Evolutionary conservation across 225 moss, liverwort and hornwort species (phyloP).

Genomic region (Bryum argenteum): DNA sequence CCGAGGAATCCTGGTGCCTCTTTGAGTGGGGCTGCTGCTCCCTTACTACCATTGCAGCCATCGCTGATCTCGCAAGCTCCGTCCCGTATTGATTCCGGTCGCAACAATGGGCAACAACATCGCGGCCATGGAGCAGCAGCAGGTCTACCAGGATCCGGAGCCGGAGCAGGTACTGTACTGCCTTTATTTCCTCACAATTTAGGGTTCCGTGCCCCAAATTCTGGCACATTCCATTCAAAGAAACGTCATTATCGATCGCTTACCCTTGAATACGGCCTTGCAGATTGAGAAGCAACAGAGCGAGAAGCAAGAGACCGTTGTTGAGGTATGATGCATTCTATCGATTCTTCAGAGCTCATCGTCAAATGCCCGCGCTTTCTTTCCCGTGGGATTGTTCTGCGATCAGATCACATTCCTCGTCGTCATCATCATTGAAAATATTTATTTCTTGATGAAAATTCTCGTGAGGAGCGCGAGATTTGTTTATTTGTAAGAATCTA

Average conservation of each 20-base stretch:
- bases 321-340: conserved; percentile 18
- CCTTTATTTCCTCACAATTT: background rate
- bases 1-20: background rate
- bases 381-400: too few species aligned
- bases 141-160: conserved; percentile 49
- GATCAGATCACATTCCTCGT: too few species aligned
- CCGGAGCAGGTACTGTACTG: conserved; percentile 16
- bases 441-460: too few species aligned
- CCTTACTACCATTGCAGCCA: background rate
- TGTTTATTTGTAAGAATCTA: too few species aligned
- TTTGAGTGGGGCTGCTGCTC: background rate
- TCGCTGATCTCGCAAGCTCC: background rate
- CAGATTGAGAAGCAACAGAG: conserved; percentile 43
- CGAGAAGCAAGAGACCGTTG: conserved; percentile 28
- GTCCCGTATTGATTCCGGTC: background rate
- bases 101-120: conserved; percentile 55
- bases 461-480: too few species aligned
- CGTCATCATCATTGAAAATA: too few species aligned
- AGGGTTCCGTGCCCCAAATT: conserved; percentile 26
- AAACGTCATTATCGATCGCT: too few species aligned
- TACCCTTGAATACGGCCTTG: background rate
- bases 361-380: too few species aligned
- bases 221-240: background rate
- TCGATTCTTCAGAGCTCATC: conserved; percentile 2
- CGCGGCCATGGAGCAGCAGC: conserved; percentile 54